Evolutionary conservation across 2,329 filamentous ascomycete species (phyloP), one percentile per base, ranked within the genome.

Genomic region (Fusarium papillatum): DNA sequence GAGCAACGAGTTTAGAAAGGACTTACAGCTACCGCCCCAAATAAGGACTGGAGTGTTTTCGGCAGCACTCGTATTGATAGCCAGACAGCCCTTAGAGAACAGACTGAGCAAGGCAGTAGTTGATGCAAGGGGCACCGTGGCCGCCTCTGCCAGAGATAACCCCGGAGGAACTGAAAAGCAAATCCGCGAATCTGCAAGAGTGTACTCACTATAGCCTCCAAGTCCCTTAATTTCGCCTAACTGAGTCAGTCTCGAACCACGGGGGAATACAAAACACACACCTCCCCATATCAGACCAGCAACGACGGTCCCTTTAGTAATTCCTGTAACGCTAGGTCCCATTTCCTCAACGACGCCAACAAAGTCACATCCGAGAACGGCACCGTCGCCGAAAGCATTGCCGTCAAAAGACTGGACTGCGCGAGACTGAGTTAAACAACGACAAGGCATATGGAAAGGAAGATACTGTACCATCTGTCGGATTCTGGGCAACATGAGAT

Each of bases 21-120:
- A 81, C 80, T 78, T 80, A 83, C 85, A 86, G 43, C 85, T 86
- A 39, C 85, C 86, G 26, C 84, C 86, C 84, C 84, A 88, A 17
- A 88, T 80, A 7, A 88, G 78, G 6, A 88, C 76, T 5, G 70
- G 62, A 2, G 65, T 64, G 11, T 70, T 53, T n/a, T 53, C 60
- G 1, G 68, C 39, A 2, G 57, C 63, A 4, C 60, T 60, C 38
- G 74, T 68, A 68, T 82, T 62, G 68, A 87, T 83, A n/a, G 71
- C 71, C 11, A 87, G 75, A 43, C 81, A 84, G 4, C 80, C 75
- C 48, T 82, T 81, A 0, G 84, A 86, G 62, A 85, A 86, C 1
- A 87, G 68, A 0, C 83, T 84, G 7, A 87, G 78, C 80, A 79
- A 84, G 1, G 85, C 78, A 7, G 86, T 88, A 8, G 80, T 72